Conservation (phyloP, 1,284 basidiomycete genomes). For the Tranzscheliella williamsii region DNA sequence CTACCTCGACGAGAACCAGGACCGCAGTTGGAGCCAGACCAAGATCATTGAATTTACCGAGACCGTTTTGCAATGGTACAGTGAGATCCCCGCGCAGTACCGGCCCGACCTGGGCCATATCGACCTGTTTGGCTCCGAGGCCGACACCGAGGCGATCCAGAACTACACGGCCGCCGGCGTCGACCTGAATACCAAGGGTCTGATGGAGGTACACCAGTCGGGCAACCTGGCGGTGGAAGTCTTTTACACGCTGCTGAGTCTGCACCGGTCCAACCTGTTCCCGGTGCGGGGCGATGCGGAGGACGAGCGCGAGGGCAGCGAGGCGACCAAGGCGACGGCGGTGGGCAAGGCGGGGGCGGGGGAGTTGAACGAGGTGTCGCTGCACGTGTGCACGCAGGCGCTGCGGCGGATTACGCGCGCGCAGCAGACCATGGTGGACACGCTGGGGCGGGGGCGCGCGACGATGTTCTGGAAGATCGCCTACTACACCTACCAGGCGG, state of each 20-base stretch:
- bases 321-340: background rate
- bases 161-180: constrained; percentile 23
- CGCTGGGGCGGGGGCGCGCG: constrained; percentile 14
- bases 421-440: constrained; percentile 26
- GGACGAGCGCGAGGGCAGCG: background rate
- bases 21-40: constrained; percentile 22
- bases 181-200: constrained; percentile 28
- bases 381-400: constrained; percentile 28
- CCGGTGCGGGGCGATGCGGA: background rate
- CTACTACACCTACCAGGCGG: constrained; percentile 34
- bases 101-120: constrained; percentile 21
- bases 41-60: constrained; percentile 23
- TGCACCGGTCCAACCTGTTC: constrained; percentile 27
- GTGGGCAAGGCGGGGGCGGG: background rate
- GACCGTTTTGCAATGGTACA: constrained; percentile 29
- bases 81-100: constrained; percentile 18
- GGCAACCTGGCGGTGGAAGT: constrained; percentile 29
- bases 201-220: constrained; percentile 31
- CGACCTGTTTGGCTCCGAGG: constrained; percentile 11
- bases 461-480: constrained; percentile 41
- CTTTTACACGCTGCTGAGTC: constrained; percentile 20
- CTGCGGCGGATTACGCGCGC: constrained; percentile 24
- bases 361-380: constrained; percentile 15
- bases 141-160: constrained; percentile 12
- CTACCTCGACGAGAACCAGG: constrained; percentile 31